Base-by-base conservation (phyloP, 2,329 filamentous ascomycete genomes). In the Ophiostoma quercus region DNA sequence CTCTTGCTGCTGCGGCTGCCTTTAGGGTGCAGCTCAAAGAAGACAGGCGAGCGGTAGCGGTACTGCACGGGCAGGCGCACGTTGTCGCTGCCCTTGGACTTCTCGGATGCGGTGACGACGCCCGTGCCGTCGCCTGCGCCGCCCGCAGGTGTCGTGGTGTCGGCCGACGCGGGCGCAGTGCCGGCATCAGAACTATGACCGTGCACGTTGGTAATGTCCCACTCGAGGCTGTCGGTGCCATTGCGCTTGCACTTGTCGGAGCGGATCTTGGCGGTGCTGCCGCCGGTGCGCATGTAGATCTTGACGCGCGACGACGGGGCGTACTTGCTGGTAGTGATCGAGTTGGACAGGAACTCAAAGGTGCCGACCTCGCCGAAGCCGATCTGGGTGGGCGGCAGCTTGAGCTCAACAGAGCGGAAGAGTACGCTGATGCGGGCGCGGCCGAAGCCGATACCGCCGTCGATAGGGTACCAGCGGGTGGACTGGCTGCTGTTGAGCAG, bases 391-490 rank as follows among this genome's bases (percentile, higher is more conserved):
- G 91, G 91, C n/a, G 94, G 94, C 1, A 98, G 83, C 65, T 88
- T 88, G 68, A 94, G 90, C 78, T 97, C 94, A 62, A 97, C 87
- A 37, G 92, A 94, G 37, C 94, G 89, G 86, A 97, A 97, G 2
- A 98, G 84, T 2, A 98, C 80, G 0, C 92, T 96, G 74, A 99
- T 90, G 57, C 94, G 90, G 71, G 96, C 85, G 8, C 94, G 90
- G 54, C 95, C 95, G 73, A 95, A 98, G 0, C 95, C 92, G 73
- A 98, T 89, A 12, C 95, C 95, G 29, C 94, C 95, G 76, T 97
- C 94, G 0, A 99, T 85, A n/a, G 95, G 94, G 77, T 97, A 98
- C 93, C 94, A 97, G 71, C 93, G 84, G 2, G 93, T 96, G 69
- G 89, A 82, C 78, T 98, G 92, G 63, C 92, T 96, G 74, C 88